Base-by-base conservation (phyloP, 257 asterid species). In the Salvia splendens region DNA sequence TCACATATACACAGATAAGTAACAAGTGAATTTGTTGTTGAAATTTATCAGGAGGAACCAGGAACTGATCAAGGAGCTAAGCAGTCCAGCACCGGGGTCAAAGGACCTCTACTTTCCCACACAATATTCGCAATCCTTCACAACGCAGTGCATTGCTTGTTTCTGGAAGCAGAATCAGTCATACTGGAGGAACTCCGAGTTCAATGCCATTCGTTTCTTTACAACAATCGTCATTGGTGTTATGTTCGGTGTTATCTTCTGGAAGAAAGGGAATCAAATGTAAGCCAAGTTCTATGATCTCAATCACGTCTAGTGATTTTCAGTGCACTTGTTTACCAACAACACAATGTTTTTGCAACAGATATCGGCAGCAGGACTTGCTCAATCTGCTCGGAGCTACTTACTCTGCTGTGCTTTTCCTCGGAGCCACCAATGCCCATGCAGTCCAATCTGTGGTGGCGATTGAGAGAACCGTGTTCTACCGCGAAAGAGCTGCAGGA, bases 401-500 rank as follows among this genome's bases (percentile, higher is more conserved):
- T 30, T 90, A 85, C 80, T 82, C 95, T 61, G 95, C 97, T 55
- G 86, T 89, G 36, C 84, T 89, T 64, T 89, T 89, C 86, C 78
- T 89, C 28, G 97, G 95, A 75, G 97, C 85, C 33, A 72, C 89
- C 40, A 90, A 90, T 73, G 87, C 94, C 40, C 70, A 91, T 15
- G 81, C 97, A 0, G 94, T 90, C 53, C 95, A 85, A 74, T 81
- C 95, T 12, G 87, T 90, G 35, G 97, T 90, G 8, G 82, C 82
- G 6, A 63, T 87, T 6, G 97, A 87, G 63, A 75, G 97, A 77
- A 87, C 95, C 0, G 97, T 89, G 4, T 89, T 87, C 78, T 89
- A 89, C 62, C 95, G 97, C 3, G 97, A 89, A 78, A 81, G 91
- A 75, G 95, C 95, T 16, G 97, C 95, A 41, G 97, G 97, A 63